A percentile compares a stretch with the other conserved stretches of the same genome.
Evolutionary conservation across 1,284 basidiomycete species (phyloP).

Genomic region (Lignosus rhinocerotis): DNA sequence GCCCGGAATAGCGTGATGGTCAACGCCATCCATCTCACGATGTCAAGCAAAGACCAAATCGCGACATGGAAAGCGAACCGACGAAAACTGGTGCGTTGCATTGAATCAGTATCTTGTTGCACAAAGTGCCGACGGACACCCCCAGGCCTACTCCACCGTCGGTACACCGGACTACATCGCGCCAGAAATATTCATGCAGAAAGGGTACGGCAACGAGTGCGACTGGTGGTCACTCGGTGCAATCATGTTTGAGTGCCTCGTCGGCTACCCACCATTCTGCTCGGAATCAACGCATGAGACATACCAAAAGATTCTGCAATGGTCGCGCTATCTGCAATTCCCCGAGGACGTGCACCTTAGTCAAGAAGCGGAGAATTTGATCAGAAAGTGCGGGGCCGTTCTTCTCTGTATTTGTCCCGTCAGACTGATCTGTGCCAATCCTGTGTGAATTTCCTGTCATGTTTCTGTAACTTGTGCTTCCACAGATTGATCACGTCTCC

Average conservation of each 20-base stretch:
- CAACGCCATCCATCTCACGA: slow-evolving; percentile 92
- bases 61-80: slow-evolving; percentile 99
- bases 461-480: slow-evolving; percentile 2
- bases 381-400: slow-evolving; percentile 61
- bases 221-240: slow-evolving; percentile 98
- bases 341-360: slow-evolving; percentile 96
- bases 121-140: slow-evolving; percentile 3
- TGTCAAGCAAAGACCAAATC: slow-evolving; percentile 91
- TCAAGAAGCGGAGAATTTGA: slow-evolving; percentile 89
- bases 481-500: slow-evolving; percentile 83
- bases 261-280: slow-evolving; percentile 97
- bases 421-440: background rate
- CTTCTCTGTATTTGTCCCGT: background rate
- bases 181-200: slow-evolving; percentile 96
- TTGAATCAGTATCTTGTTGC: background rate
- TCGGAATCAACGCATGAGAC: slow-evolving; percentile 98
- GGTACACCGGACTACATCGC: slow-evolving; percentile 99
- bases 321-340: slow-evolving; percentile 89
- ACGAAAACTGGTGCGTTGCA: slow-evolving; percentile 77
- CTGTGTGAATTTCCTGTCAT: background rate
- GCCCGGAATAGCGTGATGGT: slow-evolving; percentile 92
- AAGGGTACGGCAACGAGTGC: slow-evolving; percentile 97
- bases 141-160: slow-evolving; percentile 94
- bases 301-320: slow-evolving; percentile 98
- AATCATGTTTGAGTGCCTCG: slow-evolving; percentile 98